Percentiles rank a stretch among this genome's conserved stretches.
These are phyloP conservation scores for Leishmania tropica DNA, from an alignment of 208 protist genomes.

Conservation along the genomic window DNA sequence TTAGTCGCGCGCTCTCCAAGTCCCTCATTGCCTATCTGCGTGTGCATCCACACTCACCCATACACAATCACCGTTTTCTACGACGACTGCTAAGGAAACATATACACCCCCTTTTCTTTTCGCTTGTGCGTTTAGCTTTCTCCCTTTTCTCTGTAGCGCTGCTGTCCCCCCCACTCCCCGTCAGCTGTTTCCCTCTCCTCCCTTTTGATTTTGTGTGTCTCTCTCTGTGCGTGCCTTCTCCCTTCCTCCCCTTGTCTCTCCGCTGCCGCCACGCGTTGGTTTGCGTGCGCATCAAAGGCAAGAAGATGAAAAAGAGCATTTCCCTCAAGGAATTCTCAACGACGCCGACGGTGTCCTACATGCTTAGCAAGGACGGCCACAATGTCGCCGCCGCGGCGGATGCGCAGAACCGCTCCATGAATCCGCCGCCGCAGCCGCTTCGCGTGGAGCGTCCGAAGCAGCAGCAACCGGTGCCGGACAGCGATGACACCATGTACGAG, in stretches of 20 bases:
- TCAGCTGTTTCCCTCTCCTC: not conserved
- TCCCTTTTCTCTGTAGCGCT: not conserved
- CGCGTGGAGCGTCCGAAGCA: conserved; percentile 57
- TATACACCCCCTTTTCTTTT: not conserved
- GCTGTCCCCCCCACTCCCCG: not conserved
- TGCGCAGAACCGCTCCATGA: conserved; percentile 32
- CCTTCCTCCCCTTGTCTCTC: conserved; percentile 4
- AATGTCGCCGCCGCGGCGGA: conserved; percentile 65
- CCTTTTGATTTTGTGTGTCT: not conserved
- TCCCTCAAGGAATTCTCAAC: conserved; percentile 92
- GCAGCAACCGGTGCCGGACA: conserved; percentile 32
- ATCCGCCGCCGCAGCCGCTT: conserved; percentile 36
- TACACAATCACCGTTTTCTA: conserved; percentile 6
- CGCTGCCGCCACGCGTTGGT: not conserved
- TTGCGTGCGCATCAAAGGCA: not conserved
- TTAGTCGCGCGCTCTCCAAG: not conserved
- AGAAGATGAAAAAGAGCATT: conserved; percentile 85
- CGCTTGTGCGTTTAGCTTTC: not conserved
- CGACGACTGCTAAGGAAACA: not conserved
- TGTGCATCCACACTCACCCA: conserved; percentile 20
- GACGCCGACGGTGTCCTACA: conserved; percentile 89
- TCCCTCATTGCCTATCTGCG: not conserved
- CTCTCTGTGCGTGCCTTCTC: not conserved
- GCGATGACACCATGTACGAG: conserved; percentile 81
- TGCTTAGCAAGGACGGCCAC: conserved; percentile 89